Evolutionary conservation across 2,329 filamentous ascomycete genomes (phyloP).

Genomic region (Diatrype stigma): DNA sequence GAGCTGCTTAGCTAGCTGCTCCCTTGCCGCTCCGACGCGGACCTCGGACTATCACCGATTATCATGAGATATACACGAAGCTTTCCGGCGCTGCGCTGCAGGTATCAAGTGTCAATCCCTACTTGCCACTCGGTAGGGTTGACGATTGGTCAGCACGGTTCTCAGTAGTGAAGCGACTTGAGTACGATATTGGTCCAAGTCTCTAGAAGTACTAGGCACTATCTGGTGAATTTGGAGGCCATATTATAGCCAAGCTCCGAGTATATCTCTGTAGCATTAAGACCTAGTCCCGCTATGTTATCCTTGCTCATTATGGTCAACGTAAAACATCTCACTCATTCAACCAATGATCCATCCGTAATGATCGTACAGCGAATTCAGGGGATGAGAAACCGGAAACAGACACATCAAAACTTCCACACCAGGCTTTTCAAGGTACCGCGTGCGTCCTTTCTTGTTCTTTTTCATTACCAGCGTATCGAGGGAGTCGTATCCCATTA

Average conservation of each 20-base stretch:
- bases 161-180: no score
- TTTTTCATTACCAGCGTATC: slow-evolving; percentile 13
- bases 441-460: slow-evolving; percentile 13
- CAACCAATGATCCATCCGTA: background rate
- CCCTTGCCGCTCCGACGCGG: background rate
- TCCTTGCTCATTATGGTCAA: background rate
- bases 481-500: slow-evolving; percentile 11
- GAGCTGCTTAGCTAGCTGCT: background rate
- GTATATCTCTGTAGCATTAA: background rate
- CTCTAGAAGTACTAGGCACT: no score
- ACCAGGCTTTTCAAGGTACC: slow-evolving; percentile 2
- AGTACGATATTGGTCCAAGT: no score
- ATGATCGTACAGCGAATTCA: slow-evolving; percentile 4
- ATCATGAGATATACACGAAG: no score
- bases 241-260: no score
- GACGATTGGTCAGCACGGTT: slow-evolving; percentile 1
- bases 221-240: no score
- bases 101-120: no score
- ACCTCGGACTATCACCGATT: no score
- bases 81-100: no score
- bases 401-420: background rate
- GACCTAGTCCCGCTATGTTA: background rate
- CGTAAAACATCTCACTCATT: background rate
- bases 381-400: no score
- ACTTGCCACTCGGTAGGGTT: no score